A percentile compares a stretch with the other conserved stretches of the same genome.
These are phyloP conservation scores for Tirmania nivea DNA, from an alignment of 495 filamentous ascomycete species.

Conservation along the genomic window DNA sequence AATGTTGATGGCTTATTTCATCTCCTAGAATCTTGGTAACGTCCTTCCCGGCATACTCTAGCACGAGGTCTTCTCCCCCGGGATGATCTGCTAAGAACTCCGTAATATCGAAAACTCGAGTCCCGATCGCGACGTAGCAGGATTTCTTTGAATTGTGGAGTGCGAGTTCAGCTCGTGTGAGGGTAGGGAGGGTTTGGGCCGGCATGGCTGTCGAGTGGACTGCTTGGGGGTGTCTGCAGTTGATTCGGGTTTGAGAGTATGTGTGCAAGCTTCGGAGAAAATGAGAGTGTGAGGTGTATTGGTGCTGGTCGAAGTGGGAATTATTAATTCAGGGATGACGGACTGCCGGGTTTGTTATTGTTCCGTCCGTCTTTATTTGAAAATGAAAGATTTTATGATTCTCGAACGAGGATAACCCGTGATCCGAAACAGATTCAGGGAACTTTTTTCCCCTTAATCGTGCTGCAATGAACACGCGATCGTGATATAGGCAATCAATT, in stretches of 20 bases:
- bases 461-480: too few relatives aligned
- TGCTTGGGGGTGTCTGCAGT: slow-evolving; percentile 12
- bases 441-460: too few relatives aligned
- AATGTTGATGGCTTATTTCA: slow-evolving; percentile 60
- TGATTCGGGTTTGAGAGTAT: slow-evolving; percentile 24
- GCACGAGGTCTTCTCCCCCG: slow-evolving; percentile 67
- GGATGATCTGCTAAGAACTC: slow-evolving; percentile 74
- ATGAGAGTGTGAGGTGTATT: slow-evolving; percentile 21
- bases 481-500: too few relatives aligned
- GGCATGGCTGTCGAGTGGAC: slow-evolving; percentile 12
- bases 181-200: slow-evolving; percentile 44
- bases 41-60: slow-evolving; percentile 82
- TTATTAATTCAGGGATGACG: too few relatives aligned
- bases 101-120: slow-evolving; percentile 87
- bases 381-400: too few relatives aligned
- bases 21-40: slow-evolving; percentile 65
- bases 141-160: slow-evolving; percentile 59
- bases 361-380: too few relatives aligned
- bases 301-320: too few relatives aligned
- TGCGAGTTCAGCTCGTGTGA: slow-evolving; percentile 55
- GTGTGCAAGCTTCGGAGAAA: slow-evolving; percentile 23
- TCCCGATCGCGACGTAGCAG: slow-evolving; percentile 80
- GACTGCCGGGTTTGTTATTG: too few relatives aligned
- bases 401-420: too few relatives aligned
- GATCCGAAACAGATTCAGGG: too few relatives aligned